Conservation (phyloP, 768 basidiomycete species). For the Tricholoma flavovirens region DNA sequence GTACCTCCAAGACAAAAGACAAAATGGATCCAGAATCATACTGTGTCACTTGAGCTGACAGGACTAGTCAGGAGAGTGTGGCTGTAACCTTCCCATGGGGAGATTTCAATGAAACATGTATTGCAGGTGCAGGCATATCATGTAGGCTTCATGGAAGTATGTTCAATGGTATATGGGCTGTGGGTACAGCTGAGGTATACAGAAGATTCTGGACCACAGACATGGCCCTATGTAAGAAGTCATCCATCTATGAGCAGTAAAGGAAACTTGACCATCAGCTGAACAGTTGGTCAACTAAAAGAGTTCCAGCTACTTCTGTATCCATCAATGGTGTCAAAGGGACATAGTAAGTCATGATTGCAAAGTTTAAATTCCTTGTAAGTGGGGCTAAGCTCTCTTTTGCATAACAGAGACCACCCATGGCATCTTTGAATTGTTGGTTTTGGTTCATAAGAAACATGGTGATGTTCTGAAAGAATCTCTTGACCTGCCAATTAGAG, state of each 20-base stretch:
- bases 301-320: conserved; percentile 54
- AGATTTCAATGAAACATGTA: conserved; percentile 64
- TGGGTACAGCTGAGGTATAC: conserved; percentile 57
- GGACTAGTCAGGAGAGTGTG: conserved; percentile 82
- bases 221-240: conserved; percentile 56
- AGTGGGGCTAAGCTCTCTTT: conserved; percentile 61
- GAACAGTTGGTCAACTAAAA: conserved; percentile 24
- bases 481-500: no score
- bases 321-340: conserved; percentile 65
- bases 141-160: conserved; percentile 46
- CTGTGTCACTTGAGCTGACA: conserved; percentile 85
- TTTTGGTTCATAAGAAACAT: conserved; percentile 85
- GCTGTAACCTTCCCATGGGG: conserved; percentile 84
- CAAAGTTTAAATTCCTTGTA: conserved; percentile 52
- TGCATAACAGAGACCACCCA: conserved; percentile 55
- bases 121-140: conserved; percentile 37
- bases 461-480: conserved; percentile 63
- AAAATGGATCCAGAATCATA: conserved; percentile 66
- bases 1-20: conserved; percentile 66
- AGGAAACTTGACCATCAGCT: conserved; percentile 78
- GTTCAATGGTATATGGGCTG: conserved; percentile 54
- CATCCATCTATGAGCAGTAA: conserved; percentile 67
- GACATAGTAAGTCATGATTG: conserved; percentile 82
- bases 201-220: conserved; percentile 72
- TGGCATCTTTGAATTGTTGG: conserved; percentile 70